Base-by-base conservation (phyloP, 2,329 filamentous ascomycete genomes). In the Karstenula rhodostoma region DNA sequence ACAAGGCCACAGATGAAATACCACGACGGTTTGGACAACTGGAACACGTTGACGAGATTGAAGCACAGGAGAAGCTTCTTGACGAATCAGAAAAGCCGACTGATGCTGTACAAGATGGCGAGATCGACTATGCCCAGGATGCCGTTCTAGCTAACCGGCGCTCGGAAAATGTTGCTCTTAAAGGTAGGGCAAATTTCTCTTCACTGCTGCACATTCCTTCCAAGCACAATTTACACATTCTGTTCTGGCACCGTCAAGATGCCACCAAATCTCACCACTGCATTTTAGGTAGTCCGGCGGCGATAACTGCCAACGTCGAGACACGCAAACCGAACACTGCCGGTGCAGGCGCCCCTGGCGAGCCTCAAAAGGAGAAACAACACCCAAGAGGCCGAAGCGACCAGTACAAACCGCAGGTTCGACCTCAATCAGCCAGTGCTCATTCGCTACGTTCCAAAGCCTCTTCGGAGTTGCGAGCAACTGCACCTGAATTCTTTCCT, bases 401-500 rank as follows among this genome's bases (percentile, higher is more conserved):
- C 15, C 49, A 66, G 33, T 59, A 61, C 51, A 40, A 53, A 7
- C 56, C 65, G 5, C 49, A 19, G 23, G 19, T 23, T 1, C 55
- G 52, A 6, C 48, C 42, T 12, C 54, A 67, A n/a, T 48, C 49
- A 10, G 23, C 48, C 15, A 68, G 65, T 51, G 58, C 64, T 32
- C 19, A 50, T 22, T 71, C 67, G n/a, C 51, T 55, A 17, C 61
- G 60, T 22, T 68, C 67, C 27, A 69, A 58, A 57, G 35, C 54
- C 25, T 33, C 57, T 10, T 74, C 73, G 0, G 67, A 70, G 23
- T 62, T 77, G 22, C 70, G 75, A 35, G 66, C 75, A 13, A 76
- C 73, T 35, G 75, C 74, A 4, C 59, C 67, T 7, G 72, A 69
- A 19, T 77, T 77, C 29, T 58, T 75, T 37, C 74, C 74, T 35